Base-by-base conservation (phyloP, 306 rosid species). In the Begonia fuchsioides region DNA sequence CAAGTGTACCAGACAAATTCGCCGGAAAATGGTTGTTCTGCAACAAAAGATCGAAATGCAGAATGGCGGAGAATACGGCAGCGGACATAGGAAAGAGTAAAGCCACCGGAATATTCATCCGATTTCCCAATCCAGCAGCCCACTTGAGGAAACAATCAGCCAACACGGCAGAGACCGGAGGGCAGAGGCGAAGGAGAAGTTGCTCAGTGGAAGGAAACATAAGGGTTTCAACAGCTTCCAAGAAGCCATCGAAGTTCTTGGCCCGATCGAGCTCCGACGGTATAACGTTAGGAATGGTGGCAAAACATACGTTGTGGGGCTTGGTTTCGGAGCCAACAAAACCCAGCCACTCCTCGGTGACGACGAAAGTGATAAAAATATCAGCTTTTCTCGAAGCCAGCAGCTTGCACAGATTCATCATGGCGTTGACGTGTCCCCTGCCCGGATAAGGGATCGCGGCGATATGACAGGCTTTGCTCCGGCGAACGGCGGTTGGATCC, bases 391-490 rank as follows among this genome's bases (percentile, higher is more conserved):
- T 67, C 4, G 56, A 60, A 38, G 19, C 32, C 0, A 73, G 54
- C 5, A 51, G 44, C 39, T 71, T 73, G 73, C 79, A 82, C 35
- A 82, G 57, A 54, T 50, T 75, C 76, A 82, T 74, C 81, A 82
- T 70, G 11, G 83, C 78, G 61, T 72, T 76, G 54, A 76, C 15
- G 60, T 68, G 83, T 9, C 76, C 76, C 43, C 71, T 26, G n/a
- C 63, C 68, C 9, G 83, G 76, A 16, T 32, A 72, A 2, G 83
- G 79, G 50, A 72, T 35, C 11, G 68, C 79, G 59, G 63, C 64
- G 32, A 72, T 41, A 51, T 76, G 57, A 10, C n/a, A 41, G n/a
- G 13, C 45, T n/a, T 10, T n/a, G 3, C n/a, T 10, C 12, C 9
- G 14, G 45, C 13, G 0, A 5, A 10, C 45, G 45, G 1, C 14